Evolutionary conservation across 1,139 yeast species (phyloP).

Genomic region (Arxiozyma slooffiae): DNA sequence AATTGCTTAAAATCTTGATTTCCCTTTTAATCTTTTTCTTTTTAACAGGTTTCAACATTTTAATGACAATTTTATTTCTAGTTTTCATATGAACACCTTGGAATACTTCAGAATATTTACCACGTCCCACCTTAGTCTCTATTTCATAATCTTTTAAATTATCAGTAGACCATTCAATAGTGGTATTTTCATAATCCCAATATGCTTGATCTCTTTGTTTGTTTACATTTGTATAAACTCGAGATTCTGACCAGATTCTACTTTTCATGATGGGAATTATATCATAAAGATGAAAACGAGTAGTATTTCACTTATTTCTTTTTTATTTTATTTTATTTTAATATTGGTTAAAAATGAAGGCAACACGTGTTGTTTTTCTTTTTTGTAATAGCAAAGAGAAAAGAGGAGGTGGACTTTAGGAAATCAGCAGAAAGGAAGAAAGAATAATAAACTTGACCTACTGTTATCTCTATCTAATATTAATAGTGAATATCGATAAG

Average conservation of each 20-base stretch:
- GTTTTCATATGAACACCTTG: slow-evolving; percentile 59
- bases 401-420: background rate
- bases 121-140: slow-evolving; percentile 86
- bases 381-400: too few species aligned
- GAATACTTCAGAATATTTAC: slow-evolving; percentile 95
- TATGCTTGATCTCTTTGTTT: slow-evolving; percentile 69
- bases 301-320: background rate
- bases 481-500: background rate
- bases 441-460: too few species aligned
- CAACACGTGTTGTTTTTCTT: too few species aligned
- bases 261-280: slow-evolving; percentile 18
- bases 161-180: slow-evolving; percentile 44
- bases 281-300: background rate
- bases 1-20: slow-evolving; percentile 80
- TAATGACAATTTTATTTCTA: slow-evolving; percentile 60
- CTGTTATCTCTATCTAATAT: too few species aligned
- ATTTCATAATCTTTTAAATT: slow-evolving; percentile 62
- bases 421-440: background rate
- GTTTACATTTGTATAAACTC: slow-evolving; percentile 83
- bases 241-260: slow-evolving; percentile 50
- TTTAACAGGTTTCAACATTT: slow-evolving; percentile 93
- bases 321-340: too few species aligned
- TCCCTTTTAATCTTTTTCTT: slow-evolving; percentile 94
- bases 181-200: slow-evolving; percentile 82
- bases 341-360: background rate